Base-by-base conservation (phyloP, 1,284 basidiomycete species). In the Lignosus rhinocerotis region DNA sequence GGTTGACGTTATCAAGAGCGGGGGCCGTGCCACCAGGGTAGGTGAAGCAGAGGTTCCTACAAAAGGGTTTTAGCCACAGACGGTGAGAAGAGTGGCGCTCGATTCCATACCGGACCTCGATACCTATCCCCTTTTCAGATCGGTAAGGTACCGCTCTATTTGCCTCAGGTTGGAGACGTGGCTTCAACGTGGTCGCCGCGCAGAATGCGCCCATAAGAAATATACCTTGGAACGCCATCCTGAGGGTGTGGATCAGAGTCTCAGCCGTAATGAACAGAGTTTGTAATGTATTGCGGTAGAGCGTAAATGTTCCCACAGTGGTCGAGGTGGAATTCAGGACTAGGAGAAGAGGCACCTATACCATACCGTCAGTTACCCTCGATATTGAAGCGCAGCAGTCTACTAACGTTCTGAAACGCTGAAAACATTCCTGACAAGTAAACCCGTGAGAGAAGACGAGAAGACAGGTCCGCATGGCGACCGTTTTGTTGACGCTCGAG, bases 141-240 rank as follows among this genome's bases (percentile, higher is more conserved):
- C 72, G 73, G 68, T 87, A 90, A 32, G 71, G 72, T 39, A 80
- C 73, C 32, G 70, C 67, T 51, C 83, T 78, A 51, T 82, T 80
- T 36, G 79, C 72, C 50, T 72, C 73, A 19, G 90, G 88, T 58
- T 85, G 81, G 41, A 93, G 72, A 60, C 79, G 79, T 21, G 90
- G 87, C 65, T 85, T 82, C 58, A 92, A 74, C 59, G 83, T 80
- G 75, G 84, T 84, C 45, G 87, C 86, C 41, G 88, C 88, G 64
- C 83, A 86, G 69, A 91, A 93, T 7, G 92, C 90, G 43, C 87
- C 87, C 83, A 93, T 87, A 61, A 90, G 77, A 74, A 93, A 94
- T 41, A 93, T 80, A 16, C 85, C 82, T 70, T 94, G 92, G 66
- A 88, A 92, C 19, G 85, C 83, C 83, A 87, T 85, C 57, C 83